These are phyloP conservation scores for Chiua virens DNA, from an alignment of 768 basidiomycete genomes.

Conservation along the genomic window DNA sequence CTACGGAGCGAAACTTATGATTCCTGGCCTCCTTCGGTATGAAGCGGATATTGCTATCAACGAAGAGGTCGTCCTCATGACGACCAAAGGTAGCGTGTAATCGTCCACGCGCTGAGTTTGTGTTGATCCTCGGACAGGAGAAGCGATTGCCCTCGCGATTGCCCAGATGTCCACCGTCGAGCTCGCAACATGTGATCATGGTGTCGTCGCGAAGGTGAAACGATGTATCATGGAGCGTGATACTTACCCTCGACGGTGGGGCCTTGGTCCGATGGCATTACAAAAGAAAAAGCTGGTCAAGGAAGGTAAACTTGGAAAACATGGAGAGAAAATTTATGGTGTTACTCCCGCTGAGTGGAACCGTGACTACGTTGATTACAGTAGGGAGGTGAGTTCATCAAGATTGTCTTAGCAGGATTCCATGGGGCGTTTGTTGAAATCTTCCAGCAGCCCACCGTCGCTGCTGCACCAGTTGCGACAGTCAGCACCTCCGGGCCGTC, in stretches of 20 bases:
- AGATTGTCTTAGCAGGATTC: neutral
- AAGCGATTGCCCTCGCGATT: conserved; percentile 91
- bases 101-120: neutral
- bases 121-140: conserved; percentile 47
- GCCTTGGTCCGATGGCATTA: conserved; percentile 93
- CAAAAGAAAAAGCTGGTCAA: conserved; percentile 99
- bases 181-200: conserved; percentile 96
- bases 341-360: conserved; percentile 91
- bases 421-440: conserved; percentile 2
- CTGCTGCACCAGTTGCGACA: conserved; percentile 25
- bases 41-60: conserved; percentile 92
- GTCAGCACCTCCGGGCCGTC: conserved; percentile 21
- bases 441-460: conserved; percentile 41
- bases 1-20: conserved; percentile 99
- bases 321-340: conserved; percentile 85
- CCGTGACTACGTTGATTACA: conserved; percentile 92
- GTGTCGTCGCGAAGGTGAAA: conserved; percentile 98
- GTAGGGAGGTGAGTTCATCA: conserved; percentile 52
- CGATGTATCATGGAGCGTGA: conserved; percentile 99
- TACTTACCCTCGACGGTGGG: conserved; percentile 97
- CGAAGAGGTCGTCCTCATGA: conserved; percentile 98
- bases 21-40: conserved; percentile 95
- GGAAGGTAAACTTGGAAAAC: conserved; percentile 95
- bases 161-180: conserved; percentile 99
- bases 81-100: conserved; percentile 76